Base-by-base conservation (phyloP, 805 yeast genomes). In the Lachancea meyersii region DNA sequence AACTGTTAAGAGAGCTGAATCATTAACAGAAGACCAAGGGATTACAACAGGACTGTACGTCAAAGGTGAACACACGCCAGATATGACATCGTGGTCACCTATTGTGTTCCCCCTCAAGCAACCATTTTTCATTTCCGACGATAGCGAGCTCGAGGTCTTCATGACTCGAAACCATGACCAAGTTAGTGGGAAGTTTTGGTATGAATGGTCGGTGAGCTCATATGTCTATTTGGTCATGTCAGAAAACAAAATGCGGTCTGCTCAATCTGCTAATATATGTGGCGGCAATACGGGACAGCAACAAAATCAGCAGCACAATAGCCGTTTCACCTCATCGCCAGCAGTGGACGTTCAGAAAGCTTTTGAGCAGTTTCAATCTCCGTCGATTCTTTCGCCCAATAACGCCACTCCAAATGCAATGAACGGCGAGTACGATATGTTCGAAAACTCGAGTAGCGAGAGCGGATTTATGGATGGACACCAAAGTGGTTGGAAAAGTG, bases 71-170 rank as follows among this genome's bases (percentile, higher is more conserved):
- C 68, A 64, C 28, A 65, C 82, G 2, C 54, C 66, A 2, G 71
- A 70, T 43, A 52, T 80, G 53, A 61, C 67, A 13, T 79, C 86
- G 0, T 83, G 89, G 89, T 74, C 82, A 42, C 88, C 89, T 1
- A 54, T 76, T 13, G 73, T 75, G 59, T 76, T 83, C 54, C 88
- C 88, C 0, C 49, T 82, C 14, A 69, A 69, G 26, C 67, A 67
- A 13, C 84, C 86, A 1, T 47, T 79, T 11, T 65, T 69, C 26
- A 55, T 77, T 2, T 61, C 74, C 3, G 82, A 78, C 46, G 77
- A 73, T 44, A 71, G 77, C 8, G 82, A 75, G 45, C 49, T 81
- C 3, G 76, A 75, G 30, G 57, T 80, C 0, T 69, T 72, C 27
- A 52, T 80, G 31, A 71, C 77, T 54, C 63, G 88, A 42, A 71